phyloP scores from a whole-genome alignment of 306 rosid species.

The Citrullus colocynthis region DNA sequence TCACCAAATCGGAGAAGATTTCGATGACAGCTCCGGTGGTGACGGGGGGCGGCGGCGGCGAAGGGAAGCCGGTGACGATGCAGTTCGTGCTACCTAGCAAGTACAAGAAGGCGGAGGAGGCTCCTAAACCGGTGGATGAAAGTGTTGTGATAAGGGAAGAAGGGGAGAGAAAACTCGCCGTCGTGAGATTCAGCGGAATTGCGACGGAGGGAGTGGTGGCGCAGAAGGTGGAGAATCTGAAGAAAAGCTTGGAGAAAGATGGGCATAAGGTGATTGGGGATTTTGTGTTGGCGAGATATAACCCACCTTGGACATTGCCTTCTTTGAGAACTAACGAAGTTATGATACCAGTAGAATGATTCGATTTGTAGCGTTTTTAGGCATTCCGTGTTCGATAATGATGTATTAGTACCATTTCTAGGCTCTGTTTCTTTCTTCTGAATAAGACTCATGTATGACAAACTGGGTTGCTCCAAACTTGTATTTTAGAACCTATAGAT shows the following conservation, averaged over 20 bases:
- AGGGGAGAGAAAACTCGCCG: constrained; percentile 61
- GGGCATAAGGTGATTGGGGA: constrained; percentile 60
- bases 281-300: constrained; percentile 64
- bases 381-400: background rate
- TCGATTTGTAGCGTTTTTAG: background rate
- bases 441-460: background rate
- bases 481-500: too few species aligned
- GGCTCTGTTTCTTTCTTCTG: background rate
- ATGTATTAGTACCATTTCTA: background rate
- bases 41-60: constrained; percentile 21
- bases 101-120: constrained; percentile 61
- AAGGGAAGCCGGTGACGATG: constrained; percentile 48
- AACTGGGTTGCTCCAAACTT: background rate
- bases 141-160: constrained; percentile 65
- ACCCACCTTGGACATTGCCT: constrained; percentile 79
- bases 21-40: constrained; percentile 78
- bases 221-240: constrained; percentile 53
- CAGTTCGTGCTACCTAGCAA: constrained; percentile 49
- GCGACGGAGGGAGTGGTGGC: constrained; percentile 51
- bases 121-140: constrained; percentile 71
- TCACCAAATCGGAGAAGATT: constrained; percentile 51
- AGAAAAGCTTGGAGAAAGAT: constrained; percentile 54
- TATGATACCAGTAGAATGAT: constrained; percentile 63
- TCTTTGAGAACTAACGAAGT: constrained; percentile 67
- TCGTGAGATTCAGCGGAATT: constrained; percentile 55